These are phyloP conservation scores for Sclerotinia borealis DNA, from an alignment of 2,329 filamentous ascomycete genomes.

Conservation along the genomic window DNA sequence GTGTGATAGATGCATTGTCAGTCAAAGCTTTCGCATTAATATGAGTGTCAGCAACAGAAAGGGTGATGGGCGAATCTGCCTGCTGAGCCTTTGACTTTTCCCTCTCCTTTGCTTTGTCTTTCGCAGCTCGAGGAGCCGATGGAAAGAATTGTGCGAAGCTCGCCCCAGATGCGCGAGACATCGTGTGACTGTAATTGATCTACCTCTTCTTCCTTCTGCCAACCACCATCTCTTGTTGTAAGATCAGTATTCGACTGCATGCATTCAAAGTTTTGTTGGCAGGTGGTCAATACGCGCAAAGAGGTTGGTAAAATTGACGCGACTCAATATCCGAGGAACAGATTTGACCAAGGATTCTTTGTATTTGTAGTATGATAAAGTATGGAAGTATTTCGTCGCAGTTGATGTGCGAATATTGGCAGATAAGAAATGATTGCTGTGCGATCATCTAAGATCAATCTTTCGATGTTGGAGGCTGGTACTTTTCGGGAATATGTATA, in stretches of 20 bases:
- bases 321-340: conserved; percentile 13
- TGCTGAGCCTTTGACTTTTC: conserved; percentile 47
- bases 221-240: conserved; percentile 29
- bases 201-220: conserved; percentile 30
- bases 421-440: not conserved
- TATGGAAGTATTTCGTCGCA: conserved; percentile 8
- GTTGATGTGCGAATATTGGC: conserved; percentile 10
- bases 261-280: conserved; percentile 21
- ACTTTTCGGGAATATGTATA: conserved; percentile 6
- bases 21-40: conserved; percentile 26
- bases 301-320: conserved; percentile 15
- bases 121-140: conserved; percentile 55
- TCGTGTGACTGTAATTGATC: conserved; percentile 43
- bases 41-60: conserved; percentile 33
- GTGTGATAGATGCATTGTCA: conserved; percentile 30
- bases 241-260: conserved; percentile 26
- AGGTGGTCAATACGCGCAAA: conserved; percentile 23
- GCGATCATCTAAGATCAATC: not conserved
- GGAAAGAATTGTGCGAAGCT: conserved; percentile 85
- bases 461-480: conserved; percentile 9
- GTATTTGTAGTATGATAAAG: conserved; percentile 1
- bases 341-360: not conserved
- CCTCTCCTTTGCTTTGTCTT: conserved; percentile 54
- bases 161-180: conserved; percentile 72
- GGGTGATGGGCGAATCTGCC: conserved; percentile 29